Evolutionary conservation across 129 eudicot genomes (phyloP), one percentile per base, ranked within the genome.

Genomic region (Calendula officinalis): DNA sequence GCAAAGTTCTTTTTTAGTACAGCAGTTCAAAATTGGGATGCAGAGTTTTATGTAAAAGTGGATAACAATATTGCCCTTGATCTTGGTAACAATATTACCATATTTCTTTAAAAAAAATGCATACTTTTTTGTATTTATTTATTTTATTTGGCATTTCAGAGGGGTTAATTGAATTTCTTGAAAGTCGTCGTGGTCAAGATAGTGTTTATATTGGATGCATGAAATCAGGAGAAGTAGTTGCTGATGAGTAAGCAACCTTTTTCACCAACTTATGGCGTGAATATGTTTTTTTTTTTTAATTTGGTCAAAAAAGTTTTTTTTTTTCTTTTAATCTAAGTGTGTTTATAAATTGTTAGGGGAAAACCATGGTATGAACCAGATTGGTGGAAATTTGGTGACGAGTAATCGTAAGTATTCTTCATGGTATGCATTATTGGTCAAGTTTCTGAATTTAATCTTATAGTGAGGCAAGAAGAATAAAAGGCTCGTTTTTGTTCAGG

Each of bases 371-470:
- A 84, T 69, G 98, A 91, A 65, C 98, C 98, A 50, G 96, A 87
- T 53, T 91, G 98, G 98, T 87, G 97, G 97, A 91, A 91, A 67
- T 91, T 91, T 54, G 97, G 97, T 36, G 97, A 91, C 76, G 87
- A 87, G 70, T 87, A 87, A 80, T 69, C 95, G 98, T 91, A 84
- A 87, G 98, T 86, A 60, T 63, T 60, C 33, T 58, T 69, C 44
- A 45, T 44, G 35, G 14, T 54, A 41, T 14, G 34, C 66, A 15
- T 36, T 60, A 43, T 8, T 56, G 4, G 12, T 42, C 67, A 61
- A 11, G 33, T 45, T 8, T 30, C 39, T 33, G n/a, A 63, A 44
- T 9, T 63, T 48, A 13, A 14, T 27, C 22, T 63, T 6, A 30
- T 46, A 33, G 36, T 43, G 34, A 14, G 47, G 58, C 27, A 65